Percentiles rank a stretch among this genome's conserved stretches.
Conservation (phyloP, 495 filamentous ascomycete species). For the Neurospora sp. region DNA sequence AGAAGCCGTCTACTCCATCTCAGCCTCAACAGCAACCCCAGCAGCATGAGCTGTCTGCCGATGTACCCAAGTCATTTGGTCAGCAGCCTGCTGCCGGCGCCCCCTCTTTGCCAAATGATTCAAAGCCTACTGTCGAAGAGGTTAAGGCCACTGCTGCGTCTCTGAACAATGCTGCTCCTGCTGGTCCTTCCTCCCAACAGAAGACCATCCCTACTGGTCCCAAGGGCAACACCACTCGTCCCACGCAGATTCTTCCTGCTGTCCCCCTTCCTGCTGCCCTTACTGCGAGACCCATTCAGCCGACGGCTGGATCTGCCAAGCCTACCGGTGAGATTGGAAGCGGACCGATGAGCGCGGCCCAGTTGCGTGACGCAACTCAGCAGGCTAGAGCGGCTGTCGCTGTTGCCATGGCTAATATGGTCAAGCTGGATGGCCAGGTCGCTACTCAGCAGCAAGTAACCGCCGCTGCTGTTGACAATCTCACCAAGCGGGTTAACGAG, state of each 20-base stretch:
- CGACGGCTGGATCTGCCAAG: constrained; percentile 21
- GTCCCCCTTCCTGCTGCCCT: constrained; percentile 67
- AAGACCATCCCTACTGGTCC: constrained; percentile 51
- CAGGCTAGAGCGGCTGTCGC: constrained; percentile 80
- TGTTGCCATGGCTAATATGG: constrained; percentile 77
- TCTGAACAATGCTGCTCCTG: constrained; percentile 25
- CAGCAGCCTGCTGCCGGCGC: constrained; percentile 35
- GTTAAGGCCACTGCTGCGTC: constrained; percentile 41
- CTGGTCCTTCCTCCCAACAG: constrained; percentile 17
- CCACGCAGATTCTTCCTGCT: constrained; percentile 35
- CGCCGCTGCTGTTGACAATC: constrained; percentile 54
- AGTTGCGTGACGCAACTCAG: constrained; percentile 62
- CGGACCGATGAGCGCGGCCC: constrained; percentile 20
- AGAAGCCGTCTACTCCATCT: constrained; percentile 26
- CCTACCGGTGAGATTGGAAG: constrained; percentile 25
- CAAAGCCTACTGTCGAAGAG: constrained; percentile 52
- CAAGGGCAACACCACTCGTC: constrained; percentile 37
- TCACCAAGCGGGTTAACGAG: constrained; percentile 78
- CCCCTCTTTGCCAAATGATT: constrained; percentile 54
- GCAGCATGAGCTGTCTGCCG: constrained; percentile 23
- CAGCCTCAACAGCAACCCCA: constrained; percentile 4
- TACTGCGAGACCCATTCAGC: constrained; percentile 33
- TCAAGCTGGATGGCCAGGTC: constrained; percentile 32
- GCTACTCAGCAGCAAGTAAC: constrained; percentile 34
- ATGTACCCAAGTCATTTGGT: constrained; percentile 25